Conservation (phyloP, 495 filamentous ascomycete species). For the Penicillium argentinense region DNA sequence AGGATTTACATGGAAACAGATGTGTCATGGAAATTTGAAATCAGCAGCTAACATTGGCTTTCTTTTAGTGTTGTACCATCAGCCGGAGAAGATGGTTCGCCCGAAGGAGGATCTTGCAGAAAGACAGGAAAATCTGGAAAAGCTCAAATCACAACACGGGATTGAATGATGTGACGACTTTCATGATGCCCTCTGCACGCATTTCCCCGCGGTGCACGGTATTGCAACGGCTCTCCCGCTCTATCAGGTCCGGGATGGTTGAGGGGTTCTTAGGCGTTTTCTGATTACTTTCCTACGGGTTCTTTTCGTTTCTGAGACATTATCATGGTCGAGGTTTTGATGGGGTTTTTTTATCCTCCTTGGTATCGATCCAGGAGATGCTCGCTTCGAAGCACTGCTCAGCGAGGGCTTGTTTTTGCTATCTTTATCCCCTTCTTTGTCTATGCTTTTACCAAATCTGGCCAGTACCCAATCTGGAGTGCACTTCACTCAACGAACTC, state of each 20-base stretch:
- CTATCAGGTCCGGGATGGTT: slow-evolving; percentile 40
- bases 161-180: slow-evolving; percentile 77
- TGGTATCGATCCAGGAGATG: slow-evolving; percentile 8
- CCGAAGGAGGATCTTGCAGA: slow-evolving; percentile 93
- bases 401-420: slow-evolving; percentile 16
- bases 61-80: slow-evolving; percentile 85
- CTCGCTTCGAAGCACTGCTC: slow-evolving; percentile 4
- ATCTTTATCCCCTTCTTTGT: slow-evolving; percentile 10
- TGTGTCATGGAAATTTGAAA: neutral
- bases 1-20: too few species aligned
- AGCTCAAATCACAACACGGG: slow-evolving; percentile 93
- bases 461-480: too few species aligned
- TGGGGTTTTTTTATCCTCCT: slow-evolving; percentile 5
- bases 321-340: too few species aligned
- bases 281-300: slow-evolving; percentile 19
- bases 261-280: slow-evolving; percentile 48
- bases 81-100: slow-evolving; percentile 94
- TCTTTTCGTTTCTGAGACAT: slow-evolving; percentile 8
- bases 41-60: neutral
- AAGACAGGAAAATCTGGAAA: slow-evolving; percentile 95
- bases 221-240: slow-evolving; percentile 32
- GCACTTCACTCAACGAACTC: slow-evolving; percentile 13
- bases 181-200: slow-evolving; percentile 41
- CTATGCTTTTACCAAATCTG: slow-evolving; percentile 8
- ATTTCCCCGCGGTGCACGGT: slow-evolving; percentile 40